Percentiles rank a stretch among this genome's conserved stretches.
Conservation (phyloP, 805 yeast genomes). For the Metschnikowia picachoensis region DNA sequence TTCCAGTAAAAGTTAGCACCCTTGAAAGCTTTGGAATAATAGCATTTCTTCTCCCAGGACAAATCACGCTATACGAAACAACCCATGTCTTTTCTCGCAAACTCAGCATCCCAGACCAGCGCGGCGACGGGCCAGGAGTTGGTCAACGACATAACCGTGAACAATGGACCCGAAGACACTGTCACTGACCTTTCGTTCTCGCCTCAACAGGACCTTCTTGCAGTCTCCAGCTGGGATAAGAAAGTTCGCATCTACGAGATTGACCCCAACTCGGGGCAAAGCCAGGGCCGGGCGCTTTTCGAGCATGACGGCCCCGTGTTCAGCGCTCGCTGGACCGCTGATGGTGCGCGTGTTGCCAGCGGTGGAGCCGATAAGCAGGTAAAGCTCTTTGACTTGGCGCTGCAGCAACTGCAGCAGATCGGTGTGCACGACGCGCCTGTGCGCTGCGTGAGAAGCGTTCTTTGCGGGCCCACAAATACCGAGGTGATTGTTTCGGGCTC, state of each 20-base stretch:
- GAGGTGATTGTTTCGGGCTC: constrained; percentile 87
- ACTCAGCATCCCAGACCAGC: constrained; percentile 28
- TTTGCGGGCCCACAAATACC: constrained; percentile 79
- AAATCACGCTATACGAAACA: neutral
- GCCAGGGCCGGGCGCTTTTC: constrained; percentile 84
- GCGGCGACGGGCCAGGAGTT: constrained; percentile 55
- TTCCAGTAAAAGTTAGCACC: no score
- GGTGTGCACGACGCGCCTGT: constrained; percentile 87
- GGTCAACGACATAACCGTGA: constrained; percentile 64
- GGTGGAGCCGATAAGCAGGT: constrained; percentile 93
- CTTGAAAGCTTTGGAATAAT: no score
- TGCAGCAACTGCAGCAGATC: constrained; percentile 78
- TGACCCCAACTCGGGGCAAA: constrained; percentile 61
- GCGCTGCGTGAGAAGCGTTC: constrained; percentile 66
- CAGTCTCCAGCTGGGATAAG: constrained; percentile 92
- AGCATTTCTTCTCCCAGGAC: neutral
- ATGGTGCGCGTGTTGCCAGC: constrained; percentile 82
- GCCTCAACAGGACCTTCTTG: constrained; percentile 75
- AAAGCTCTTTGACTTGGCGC: constrained; percentile 72
- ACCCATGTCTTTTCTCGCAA: constrained; percentile 36
- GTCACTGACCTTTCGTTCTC: constrained; percentile 81
- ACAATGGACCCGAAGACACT: constrained; percentile 89
- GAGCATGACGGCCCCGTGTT: constrained; percentile 90
- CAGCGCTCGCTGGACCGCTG: constrained; percentile 75
- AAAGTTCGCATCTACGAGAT: constrained; percentile 92